Evolutionary conservation across 768 basidiomycete species (phyloP).

Genomic region (Mycena epipterygia): DNA sequence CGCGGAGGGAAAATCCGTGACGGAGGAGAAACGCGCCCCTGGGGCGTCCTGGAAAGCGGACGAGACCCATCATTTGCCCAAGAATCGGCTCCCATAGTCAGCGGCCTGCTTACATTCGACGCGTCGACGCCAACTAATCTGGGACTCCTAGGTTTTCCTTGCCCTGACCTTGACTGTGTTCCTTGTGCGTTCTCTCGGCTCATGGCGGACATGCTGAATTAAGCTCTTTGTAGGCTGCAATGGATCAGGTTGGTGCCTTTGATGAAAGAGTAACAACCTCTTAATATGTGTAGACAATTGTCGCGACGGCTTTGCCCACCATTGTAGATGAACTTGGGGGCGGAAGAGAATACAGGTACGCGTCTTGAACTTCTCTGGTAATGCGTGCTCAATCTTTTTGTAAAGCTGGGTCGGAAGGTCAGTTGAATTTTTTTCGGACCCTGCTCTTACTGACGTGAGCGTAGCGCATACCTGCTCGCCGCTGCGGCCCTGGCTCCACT

Average conservation of each 20-base stretch:
- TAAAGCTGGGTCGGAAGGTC: constrained; percentile 80
- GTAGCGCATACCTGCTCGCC: constrained; percentile 81
- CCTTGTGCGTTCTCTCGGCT: constrained; percentile 43
- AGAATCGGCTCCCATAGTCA: constrained; percentile 65
- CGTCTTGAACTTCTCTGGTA: background rate
- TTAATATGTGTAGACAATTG: constrained; percentile 63
- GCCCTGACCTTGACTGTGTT: constrained; percentile 62
- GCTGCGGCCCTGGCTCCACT: constrained; percentile 77
- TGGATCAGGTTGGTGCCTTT: constrained; percentile 67
- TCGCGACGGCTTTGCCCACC: constrained; percentile 83
- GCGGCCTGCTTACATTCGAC: background rate
- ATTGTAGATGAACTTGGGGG: constrained; percentile 77
- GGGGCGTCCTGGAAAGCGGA: constrained; percentile 68
- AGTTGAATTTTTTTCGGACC: constrained; percentile 25
- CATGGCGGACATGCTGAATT: constrained; percentile 31
- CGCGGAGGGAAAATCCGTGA: constrained; percentile 10
- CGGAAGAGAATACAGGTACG: constrained; percentile 62
- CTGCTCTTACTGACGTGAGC: constrained; percentile 18
- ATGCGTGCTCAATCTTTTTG: background rate
- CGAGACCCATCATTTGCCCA: constrained; percentile 70
- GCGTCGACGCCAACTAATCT: background rate
- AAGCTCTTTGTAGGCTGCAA: constrained; percentile 55
- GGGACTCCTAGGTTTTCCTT: constrained; percentile 55
- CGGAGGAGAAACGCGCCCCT: constrained; percentile 43
- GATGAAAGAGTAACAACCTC: background rate